phyloP scores from a whole-genome alignment of 176 grass and related monocot genomes.

The Cocos nucifera region DNA sequence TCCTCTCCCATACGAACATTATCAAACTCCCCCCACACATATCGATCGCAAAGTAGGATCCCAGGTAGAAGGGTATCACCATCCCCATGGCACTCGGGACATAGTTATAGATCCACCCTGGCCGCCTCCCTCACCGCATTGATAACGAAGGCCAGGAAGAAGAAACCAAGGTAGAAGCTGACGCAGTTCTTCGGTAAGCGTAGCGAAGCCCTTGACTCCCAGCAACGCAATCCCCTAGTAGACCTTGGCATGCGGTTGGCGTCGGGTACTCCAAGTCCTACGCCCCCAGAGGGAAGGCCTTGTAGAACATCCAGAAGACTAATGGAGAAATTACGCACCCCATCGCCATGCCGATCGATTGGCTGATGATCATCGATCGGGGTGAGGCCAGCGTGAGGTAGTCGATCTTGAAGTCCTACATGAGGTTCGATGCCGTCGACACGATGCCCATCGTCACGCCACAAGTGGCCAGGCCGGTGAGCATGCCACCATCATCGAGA shows the following conservation, averaged over 20 bases:
- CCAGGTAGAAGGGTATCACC: conserved; percentile 54
- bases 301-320: conserved; percentile 72
- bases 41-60: conserved; percentile 63
- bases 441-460: conserved; percentile 62
- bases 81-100: conserved; percentile 58
- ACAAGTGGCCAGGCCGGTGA: conserved; percentile 43
- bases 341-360: conserved; percentile 29
- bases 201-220: conserved; percentile 28
- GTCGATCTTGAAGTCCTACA: conserved; percentile 57
- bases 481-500: conserved; percentile 21
- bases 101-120: conserved; percentile 36
- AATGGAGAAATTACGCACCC: conserved; percentile 46
- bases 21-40: conserved; percentile 45
- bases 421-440: conserved; percentile 52
- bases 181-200: conserved; percentile 53
- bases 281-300: conserved; percentile 26
- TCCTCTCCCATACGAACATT: conserved; percentile 19
- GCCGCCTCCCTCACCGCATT: conserved; percentile 47
- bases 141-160: conserved; percentile 42
- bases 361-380: conserved; percentile 50
- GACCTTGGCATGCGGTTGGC: conserved; percentile 53
- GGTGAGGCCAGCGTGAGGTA: conserved; percentile 51
- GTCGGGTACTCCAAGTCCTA: conserved; percentile 25
- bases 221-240: conserved; percentile 47
- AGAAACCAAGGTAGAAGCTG: conserved; percentile 48